Evolutionary conservation across 495 filamentous ascomycete species (phyloP).

Genomic region (Neurospora pannonica): DNA sequence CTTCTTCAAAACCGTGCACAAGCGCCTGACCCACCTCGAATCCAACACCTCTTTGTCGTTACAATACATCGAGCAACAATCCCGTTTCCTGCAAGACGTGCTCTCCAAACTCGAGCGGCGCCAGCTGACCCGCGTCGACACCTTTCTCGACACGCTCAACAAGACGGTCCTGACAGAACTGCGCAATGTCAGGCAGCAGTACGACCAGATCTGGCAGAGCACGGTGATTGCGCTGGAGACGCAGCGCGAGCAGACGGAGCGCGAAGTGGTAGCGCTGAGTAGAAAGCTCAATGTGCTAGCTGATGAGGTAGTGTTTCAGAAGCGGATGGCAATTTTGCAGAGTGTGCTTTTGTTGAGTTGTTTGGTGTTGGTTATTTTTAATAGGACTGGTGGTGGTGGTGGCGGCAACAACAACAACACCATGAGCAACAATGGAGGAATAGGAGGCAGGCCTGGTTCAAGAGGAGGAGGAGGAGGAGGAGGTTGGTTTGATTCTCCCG

Average conservation of each 20-base stretch:
- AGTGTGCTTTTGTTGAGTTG: conserved; percentile 79
- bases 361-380: conserved; percentile 79
- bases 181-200: conserved; percentile 68
- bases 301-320: conserved; percentile 93
- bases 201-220: conserved; percentile 93
- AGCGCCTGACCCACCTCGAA: conserved; percentile 83
- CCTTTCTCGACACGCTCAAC: conserved; percentile 77
- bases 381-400: conserved; percentile 26
- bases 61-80: conserved; percentile 95
- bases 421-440: too few relatives aligned
- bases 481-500: background rate
- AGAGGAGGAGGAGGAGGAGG: background rate
- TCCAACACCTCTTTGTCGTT: conserved; percentile 86
- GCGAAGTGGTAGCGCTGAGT: conserved; percentile 73
- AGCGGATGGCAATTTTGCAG: conserved; percentile 85
- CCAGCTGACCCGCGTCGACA: conserved; percentile 72
- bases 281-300: conserved; percentile 76
- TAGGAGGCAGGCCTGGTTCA: background rate
- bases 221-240: conserved; percentile 86
- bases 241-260: conserved; percentile 69
- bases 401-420: too few relatives aligned
- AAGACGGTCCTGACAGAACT: conserved; percentile 79
- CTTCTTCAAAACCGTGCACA: conserved; percentile 94
- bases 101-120: conserved; percentile 84
- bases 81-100: conserved; percentile 79